These are phyloP conservation scores for Paraconiothyrium brasiliense DNA, from an alignment of 2,329 filamentous ascomycete genomes.

Conservation along the genomic window DNA sequence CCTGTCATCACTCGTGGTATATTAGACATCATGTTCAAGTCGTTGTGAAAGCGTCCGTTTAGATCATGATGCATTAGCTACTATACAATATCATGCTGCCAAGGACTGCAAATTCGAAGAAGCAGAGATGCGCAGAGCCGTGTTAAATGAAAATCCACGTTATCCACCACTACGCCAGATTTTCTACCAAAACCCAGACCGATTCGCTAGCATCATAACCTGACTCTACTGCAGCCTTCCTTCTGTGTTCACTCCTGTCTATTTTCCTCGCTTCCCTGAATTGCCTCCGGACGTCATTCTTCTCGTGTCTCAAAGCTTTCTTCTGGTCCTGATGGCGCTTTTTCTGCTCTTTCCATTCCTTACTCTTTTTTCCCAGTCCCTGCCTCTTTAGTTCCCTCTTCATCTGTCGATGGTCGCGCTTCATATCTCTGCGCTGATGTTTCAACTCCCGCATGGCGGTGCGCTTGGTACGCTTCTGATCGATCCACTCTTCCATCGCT, in stretches of 20 bases:
- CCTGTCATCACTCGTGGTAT: background rate
- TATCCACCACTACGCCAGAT: constrained; percentile 23
- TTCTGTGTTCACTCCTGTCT: constrained; percentile 18
- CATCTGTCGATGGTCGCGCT: constrained; percentile 18
- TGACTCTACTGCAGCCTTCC: constrained; percentile 9
- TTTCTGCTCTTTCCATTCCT: constrained; percentile 35
- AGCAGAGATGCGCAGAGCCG: background rate
- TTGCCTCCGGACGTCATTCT: constrained; percentile 26
- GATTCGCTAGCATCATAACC: constrained; percentile 17
- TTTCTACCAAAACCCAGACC: constrained; percentile 45
- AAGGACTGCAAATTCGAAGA: background rate
- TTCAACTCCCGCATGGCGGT: constrained; percentile 27
- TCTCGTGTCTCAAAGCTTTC: constrained; percentile 32
- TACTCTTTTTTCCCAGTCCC: constrained; percentile 31
- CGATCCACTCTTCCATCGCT: constrained; percentile 29
- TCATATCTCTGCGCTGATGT: constrained; percentile 31
- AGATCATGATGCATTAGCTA: background rate
- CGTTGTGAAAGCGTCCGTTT: background rate
- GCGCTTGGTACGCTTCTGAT: constrained; percentile 30
- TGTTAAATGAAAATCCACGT: background rate
- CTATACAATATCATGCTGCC: background rate
- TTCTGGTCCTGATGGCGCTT: constrained; percentile 34
- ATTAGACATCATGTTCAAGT: background rate
- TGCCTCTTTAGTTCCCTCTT: constrained; percentile 30
- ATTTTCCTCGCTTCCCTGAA: constrained; percentile 16